Evolutionary conservation across 2,329 filamentous ascomycete species (phyloP).

Genomic region (Hortaea sp.): DNA sequence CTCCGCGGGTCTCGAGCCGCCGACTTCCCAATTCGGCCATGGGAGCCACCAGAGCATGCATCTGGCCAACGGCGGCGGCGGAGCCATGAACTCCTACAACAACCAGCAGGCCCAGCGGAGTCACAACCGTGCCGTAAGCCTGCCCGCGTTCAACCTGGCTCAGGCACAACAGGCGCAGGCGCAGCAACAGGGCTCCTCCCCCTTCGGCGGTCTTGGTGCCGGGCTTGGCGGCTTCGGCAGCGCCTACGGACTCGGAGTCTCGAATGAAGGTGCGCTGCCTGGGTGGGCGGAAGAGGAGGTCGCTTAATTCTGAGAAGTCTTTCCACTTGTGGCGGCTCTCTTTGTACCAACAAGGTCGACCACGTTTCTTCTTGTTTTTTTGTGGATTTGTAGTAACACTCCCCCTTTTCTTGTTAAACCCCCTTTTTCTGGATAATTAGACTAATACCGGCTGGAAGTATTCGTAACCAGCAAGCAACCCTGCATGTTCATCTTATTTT

Average conservation of each 20-base stretch:
- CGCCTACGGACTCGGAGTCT: constrained; percentile 48
- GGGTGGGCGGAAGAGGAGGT: constrained; percentile 58
- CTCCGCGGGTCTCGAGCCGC: constrained; percentile 22
- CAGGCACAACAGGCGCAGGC: constrained; percentile 32
- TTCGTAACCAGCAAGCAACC: too few relatives aligned
- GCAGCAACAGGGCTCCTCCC: constrained; percentile 18
- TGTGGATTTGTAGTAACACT: too few relatives aligned
- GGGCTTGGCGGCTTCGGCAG: constrained; percentile 50
- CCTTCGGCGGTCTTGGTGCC: constrained; percentile 24
- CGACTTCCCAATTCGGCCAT: constrained; percentile 43
- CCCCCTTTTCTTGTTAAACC: too few relatives aligned
- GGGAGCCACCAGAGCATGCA: constrained; percentile 42
- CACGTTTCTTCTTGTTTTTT: too few relatives aligned
- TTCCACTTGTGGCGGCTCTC: too few relatives aligned
- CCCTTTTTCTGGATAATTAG: too few relatives aligned
- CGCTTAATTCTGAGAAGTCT: constrained; percentile 7
- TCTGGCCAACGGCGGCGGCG: constrained; percentile 30
- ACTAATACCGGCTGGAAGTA: too few relatives aligned
- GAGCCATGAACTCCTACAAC: constrained; percentile 9
- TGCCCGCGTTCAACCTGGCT: constrained; percentile 60
- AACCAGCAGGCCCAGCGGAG: constrained; percentile 1
- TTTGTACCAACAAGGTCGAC: too few relatives aligned
- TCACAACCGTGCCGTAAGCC: constrained; percentile 75
- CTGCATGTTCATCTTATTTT: too few relatives aligned
- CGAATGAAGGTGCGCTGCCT: constrained; percentile 46